Base-by-base conservation (phyloP, 2,329 filamentous ascomycete species). In the Aspergillus pseudoterreus region DNA sequence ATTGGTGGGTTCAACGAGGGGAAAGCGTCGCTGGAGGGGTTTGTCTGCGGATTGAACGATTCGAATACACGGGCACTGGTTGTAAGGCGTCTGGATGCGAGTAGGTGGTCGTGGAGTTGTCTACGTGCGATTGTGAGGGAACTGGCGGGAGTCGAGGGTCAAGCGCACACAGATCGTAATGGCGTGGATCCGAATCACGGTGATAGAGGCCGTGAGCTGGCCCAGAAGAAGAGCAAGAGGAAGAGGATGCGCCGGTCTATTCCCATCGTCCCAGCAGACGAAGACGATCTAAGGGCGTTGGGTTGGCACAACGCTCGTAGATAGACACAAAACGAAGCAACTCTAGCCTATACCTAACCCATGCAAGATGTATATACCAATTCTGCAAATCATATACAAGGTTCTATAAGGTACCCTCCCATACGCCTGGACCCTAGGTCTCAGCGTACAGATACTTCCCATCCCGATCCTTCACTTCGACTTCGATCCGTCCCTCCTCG, bases 401-500 rank as follows among this genome's bases (percentile, higher is more conserved):
- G 21, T 45, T 45, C 41, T 17, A 36, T 42, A 6, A 22, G 22
- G 22, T 30, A 39, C 47, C 24, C 35, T 45, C 43, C 15, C 24
- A 22, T 15, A 39, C 48, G 22, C 22, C 22, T 22, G 22, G 5
- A 22, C 22, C 6, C 49, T 54, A 90, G 52, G 86, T 90, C 79
- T 90, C 86, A 46, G 77, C 75, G 71, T 90, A 96, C 65, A 82
- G 79, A 71, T 95, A 96, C 15, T 83, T 79, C 22, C 88, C 85
- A 32, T 85, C 84, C 12, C 87, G 86, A 53, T 96, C 89, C 72
- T 87, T 84, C 11, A 97, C 89, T 14, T 77, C 78, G 30, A 97
- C 88, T 75, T 95, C 88, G 58, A 97, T 88, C 66, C 77, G 85
- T 32, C 88, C 89, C 77, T 95, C 88, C 68, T 91, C 84, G 30